Percentiles rank a stretch among this genome's conserved stretches.
phyloP scores from a whole-genome alignment of 352 stramenopile genomes.

The Globisporangium alternatum region DNA sequence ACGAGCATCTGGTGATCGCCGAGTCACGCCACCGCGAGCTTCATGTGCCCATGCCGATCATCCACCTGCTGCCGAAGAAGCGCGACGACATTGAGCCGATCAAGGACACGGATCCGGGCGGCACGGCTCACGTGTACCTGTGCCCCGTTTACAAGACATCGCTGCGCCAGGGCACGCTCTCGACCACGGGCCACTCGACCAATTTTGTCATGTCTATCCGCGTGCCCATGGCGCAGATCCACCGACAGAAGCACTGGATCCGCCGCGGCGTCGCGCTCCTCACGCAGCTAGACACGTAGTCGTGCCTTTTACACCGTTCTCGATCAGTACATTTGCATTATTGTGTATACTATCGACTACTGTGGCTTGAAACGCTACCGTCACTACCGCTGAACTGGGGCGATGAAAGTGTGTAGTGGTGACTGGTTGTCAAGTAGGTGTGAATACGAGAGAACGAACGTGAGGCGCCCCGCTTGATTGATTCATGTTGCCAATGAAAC shows the following conservation, averaged over 20 bases:
- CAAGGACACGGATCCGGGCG: constrained; percentile 83
- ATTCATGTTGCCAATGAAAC: too few relatives aligned
- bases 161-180: constrained; percentile 88
- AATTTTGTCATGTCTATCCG: constrained; percentile 96
- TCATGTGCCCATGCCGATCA: constrained; percentile 84
- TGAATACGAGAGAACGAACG: too few relatives aligned
- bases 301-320: background rate
- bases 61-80: constrained; percentile 78
- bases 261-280: constrained; percentile 92
- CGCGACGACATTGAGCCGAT: constrained; percentile 86
- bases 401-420: too few relatives aligned
- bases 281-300: constrained; percentile 89
- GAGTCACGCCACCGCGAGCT: constrained; percentile 86
- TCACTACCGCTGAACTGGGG: too few relatives aligned
- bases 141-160: constrained; percentile 93
- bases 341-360: too few relatives aligned
- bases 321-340: too few relatives aligned
- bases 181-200: constrained; percentile 92
- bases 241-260: constrained; percentile 95
- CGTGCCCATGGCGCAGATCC: constrained; percentile 83
- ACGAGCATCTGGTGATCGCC: constrained; percentile 54
- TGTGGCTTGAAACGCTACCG: too few relatives aligned
- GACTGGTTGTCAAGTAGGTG: too few relatives aligned
- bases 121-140: constrained; percentile 90
- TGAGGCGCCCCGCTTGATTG: too few relatives aligned